Evolutionary conservation across 257 asterid genomes (phyloP), one percentile per base, ranked within the genome.

Genomic region (Solanum medicagineum): DNA sequence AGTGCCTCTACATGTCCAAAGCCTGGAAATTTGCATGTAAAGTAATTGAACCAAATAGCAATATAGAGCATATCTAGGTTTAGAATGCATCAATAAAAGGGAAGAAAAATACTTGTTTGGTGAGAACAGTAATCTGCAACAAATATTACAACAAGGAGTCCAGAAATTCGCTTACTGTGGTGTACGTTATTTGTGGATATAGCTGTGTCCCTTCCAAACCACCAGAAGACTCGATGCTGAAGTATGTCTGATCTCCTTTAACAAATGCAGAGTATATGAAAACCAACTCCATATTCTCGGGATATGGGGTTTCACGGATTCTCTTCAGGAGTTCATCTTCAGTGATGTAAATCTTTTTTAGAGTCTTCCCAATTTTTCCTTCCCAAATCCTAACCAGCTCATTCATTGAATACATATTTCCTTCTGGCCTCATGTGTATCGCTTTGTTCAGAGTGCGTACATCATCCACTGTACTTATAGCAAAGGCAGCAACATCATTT

Each of bases 361-460:
- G 95, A 17, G 42, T 82, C 90, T 90, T 93, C 44, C 93, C 93
- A 13, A 93, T 91, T 83, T 96, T 96, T n/a, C 69, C 84, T 93
- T 96, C 98, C 99, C 99, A 96, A 70, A 93, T 85, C 86, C 89
- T 91, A 60, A 96, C 93, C 83, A 96, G 90, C 91, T 93, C 97
- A 68, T 92, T 93, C 95, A 94, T 87, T 87, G 97, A 93, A 83
- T 88, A 87, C 14, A 91, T 92, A 84, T 93, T 96, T 17, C 97
- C 98, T 13, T 90, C 91, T 70, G 98, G 99, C 91, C 98, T 92
- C 89, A 96, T 83, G 84, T 93, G 86, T 22, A 94, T 79, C 40
- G 86, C 85, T 87, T 91, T 96, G 80, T 94, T 94, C 89, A 96
- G 83, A 6, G 94, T 89, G 12, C 91, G 91, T 17, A 93, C 92